These are phyloP conservation scores for Phaeophleospora eucalypticola DNA, from an alignment of 2,329 filamentous ascomycete genomes.

Conservation along the genomic window DNA sequence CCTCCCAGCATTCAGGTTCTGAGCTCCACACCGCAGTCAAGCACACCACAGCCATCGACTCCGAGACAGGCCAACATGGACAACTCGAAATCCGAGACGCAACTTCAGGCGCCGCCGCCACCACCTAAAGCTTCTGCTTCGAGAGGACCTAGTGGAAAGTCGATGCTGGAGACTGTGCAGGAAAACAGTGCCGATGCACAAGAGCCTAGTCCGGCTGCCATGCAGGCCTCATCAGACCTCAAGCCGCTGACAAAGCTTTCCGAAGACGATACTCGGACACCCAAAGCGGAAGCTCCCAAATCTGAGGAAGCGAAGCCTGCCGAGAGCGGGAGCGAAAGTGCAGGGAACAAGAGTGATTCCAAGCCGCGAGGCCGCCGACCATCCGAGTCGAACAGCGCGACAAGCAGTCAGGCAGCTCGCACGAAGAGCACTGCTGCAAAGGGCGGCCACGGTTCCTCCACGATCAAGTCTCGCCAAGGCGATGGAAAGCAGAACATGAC, in stretches of 20 bases:
- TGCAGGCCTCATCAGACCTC: constrained; percentile 29
- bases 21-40: constrained; percentile 40
- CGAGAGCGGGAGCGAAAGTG: constrained; percentile 65
- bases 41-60: constrained; percentile 28
- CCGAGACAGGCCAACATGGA: constrained; percentile 20
- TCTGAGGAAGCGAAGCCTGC: constrained; percentile 27
- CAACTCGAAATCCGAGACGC: constrained; percentile 36
- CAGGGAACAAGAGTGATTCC: constrained; percentile 52
- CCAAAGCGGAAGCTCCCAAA: constrained; percentile 15
- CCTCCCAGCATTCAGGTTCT: constrained; percentile 46
- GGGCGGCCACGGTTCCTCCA: constrained; percentile 62
- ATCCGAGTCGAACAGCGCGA: constrained; percentile 28
- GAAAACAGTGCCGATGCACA: constrained; percentile 30
- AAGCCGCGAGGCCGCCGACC: constrained; percentile 22
- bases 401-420: constrained; percentile 13
- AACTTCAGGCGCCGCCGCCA: constrained; percentile 29
- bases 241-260: constrained; percentile 26
- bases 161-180: constrained; percentile 81
- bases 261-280: constrained; percentile 31
- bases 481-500: constrained; percentile 92
- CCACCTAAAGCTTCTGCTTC: constrained; percentile 37
- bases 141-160: constrained; percentile 38
- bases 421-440: constrained; percentile 51
- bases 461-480: constrained; percentile 60
- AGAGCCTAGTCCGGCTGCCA: constrained; percentile 67